Evolutionary conservation across 139 green algal genomes (phyloP).

Genomic region (Dunaliella primolecta): DNA sequence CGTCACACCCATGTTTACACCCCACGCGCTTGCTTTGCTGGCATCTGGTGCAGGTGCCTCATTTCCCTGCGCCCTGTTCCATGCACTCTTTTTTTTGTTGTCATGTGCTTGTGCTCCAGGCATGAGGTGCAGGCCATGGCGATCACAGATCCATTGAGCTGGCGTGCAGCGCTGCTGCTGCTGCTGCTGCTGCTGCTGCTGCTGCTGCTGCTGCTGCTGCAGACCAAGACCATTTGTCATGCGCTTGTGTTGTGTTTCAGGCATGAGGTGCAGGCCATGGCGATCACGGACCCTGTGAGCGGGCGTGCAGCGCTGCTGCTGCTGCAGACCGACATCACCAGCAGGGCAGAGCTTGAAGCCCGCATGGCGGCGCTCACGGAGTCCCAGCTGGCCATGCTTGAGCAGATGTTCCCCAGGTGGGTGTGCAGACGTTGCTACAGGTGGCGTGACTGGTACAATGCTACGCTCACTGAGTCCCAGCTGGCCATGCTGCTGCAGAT

Average conservation of each 20-base stretch:
- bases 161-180: conserved; percentile 3
- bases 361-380: conserved; percentile 19
- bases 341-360: conserved; percentile 8
- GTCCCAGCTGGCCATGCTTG: conserved; percentile 21
- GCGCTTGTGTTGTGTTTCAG: not conserved
- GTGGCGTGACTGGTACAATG: too few species aligned
- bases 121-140: conserved; percentile 19
- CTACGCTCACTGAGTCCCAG: conserved; percentile 6
- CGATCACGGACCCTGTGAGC: conserved; percentile 13
- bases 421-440: too few species aligned
- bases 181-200: too few species aligned
- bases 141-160: conserved; percentile 5
- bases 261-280: conserved; percentile 21
- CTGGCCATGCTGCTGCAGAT: conserved; percentile 16
- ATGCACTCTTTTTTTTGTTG: too few species aligned
- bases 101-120: not conserved
- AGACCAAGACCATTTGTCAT: too few species aligned
- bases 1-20: too few species aligned
- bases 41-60: too few species aligned
- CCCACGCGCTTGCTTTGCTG: too few species aligned
- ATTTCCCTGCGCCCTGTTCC: too few species aligned
- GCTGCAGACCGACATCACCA: conserved; percentile 26
- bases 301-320: conserved; percentile 3
- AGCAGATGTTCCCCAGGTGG: conserved; percentile 21
- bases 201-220: too few species aligned